A percentile compares a stretch with the other conserved stretches of the same genome.
phyloP scores from a whole-genome alignment of 345 rosid genomes.

The Heritiera littoralis region DNA sequence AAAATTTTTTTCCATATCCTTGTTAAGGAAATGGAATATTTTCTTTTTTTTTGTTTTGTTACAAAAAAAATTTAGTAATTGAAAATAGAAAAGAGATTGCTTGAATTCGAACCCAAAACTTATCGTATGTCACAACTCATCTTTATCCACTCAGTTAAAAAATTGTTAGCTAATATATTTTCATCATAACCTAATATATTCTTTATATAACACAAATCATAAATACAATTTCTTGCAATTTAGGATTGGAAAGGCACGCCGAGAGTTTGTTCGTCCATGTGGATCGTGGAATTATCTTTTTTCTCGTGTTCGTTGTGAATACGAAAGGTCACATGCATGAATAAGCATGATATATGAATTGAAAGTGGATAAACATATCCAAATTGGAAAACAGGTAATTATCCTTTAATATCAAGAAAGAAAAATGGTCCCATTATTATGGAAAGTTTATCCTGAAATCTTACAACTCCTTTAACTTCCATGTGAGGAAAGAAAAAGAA shows the following conservation, averaged over 20 bases:
- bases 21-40: too few species aligned
- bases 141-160: too few species aligned
- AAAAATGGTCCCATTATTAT: constrained; percentile 6
- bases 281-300: neutral
- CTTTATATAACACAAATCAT: neutral
- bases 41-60: too few species aligned
- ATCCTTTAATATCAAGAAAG: neutral
- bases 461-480: constrained; percentile 19
- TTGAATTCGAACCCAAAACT: too few species aligned
- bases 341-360: neutral
- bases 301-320: neutral
- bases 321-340: neutral
- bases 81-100: too few species aligned
- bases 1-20: neutral
- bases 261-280: neutral
- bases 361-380: neutral
- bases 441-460: constrained; percentile 11
- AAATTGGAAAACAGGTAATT: neutral
- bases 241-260: neutral
- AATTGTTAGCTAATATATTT: too few species aligned
- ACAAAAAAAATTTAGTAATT: too few species aligned
- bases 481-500: constrained; percentile 21
- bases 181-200: too few species aligned
- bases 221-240: neutral
- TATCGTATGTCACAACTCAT: too few species aligned